Evolutionary conservation across 2,329 filamentous ascomycete genomes (phyloP), one percentile per base, ranked within the genome.

Genomic region (Fusarium redolens): DNA sequence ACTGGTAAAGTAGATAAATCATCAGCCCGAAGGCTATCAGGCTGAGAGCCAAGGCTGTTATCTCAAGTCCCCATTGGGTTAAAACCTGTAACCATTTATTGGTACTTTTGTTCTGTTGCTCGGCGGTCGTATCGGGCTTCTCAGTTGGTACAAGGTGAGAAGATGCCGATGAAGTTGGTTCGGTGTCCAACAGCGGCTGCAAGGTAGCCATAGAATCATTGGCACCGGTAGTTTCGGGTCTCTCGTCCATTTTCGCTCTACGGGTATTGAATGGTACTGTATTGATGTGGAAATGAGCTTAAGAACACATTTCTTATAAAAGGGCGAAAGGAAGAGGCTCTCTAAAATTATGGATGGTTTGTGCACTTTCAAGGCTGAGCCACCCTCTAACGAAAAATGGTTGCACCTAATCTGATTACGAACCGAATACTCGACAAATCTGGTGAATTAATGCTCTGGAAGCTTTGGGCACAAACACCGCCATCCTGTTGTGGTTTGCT

Each of bases 301-400:
- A 10, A 10, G 7, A 22, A 9, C 20, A 10, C 14, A 17, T 8
- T 22, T 8, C 28, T 31, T 15, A 12, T 7, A 3, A 13, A 31
- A 6, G 1, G 20, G 7, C 9, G 14, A 22, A n/a, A 10, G 9
- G 1, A 4, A n/a, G 20, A 1, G 20, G 10, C 6, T 15, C 2
- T 20, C 4, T 11, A 20, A 13, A 50, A 14, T 17, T 13, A 5
- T n/a, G 0, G 5, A 4, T 50, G 4, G 30, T 11, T 50, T 11
- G 9, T 35, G 30, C 15, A 51, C 11, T 35, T 20, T 20, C 15
- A 7, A 18, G n/a, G 11, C 31, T 20, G 17, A 28, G 31, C 48
- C n/a, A 25, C 2, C 17, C 15, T 33, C 12, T 35, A 12, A 18
- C n/a, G 8, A 25, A 13, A 2, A 20, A 13, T 18, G 4, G 4